Conservation (phyloP, 805 yeast genomes). For the Ogataea salicorniae region DNA sequence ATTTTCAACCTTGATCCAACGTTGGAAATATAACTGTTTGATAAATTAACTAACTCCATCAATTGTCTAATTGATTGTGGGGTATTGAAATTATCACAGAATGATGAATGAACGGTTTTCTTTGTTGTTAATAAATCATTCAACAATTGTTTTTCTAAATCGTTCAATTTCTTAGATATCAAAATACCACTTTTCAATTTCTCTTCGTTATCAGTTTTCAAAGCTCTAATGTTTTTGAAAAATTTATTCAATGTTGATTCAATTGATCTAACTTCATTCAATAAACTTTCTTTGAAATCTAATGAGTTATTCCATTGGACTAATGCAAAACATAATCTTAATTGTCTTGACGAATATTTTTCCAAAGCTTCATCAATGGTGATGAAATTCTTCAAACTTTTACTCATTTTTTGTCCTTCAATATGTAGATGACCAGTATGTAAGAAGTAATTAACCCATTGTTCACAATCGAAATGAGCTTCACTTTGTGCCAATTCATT, state of each 20-base stretch:
- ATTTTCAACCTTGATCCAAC: slow-evolving; percentile 48
- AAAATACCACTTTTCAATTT: slow-evolving; percentile 41
- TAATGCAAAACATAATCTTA: slow-evolving; percentile 85
- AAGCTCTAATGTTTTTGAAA: slow-evolving; percentile 82
- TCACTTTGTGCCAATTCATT: slow-evolving; percentile 97
- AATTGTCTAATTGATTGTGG: slow-evolving; percentile 66
- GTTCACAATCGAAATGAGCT: slow-evolving; percentile 81
- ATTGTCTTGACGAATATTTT: slow-evolving; percentile 69
- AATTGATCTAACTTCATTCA: slow-evolving; percentile 68
- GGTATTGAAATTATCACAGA: slow-evolving; percentile 84
- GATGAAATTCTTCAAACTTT: slow-evolving; percentile 89
- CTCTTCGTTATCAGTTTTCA: slow-evolving; percentile 60
- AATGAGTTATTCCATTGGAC: slow-evolving; percentile 90
- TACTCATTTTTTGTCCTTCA: slow-evolving; percentile 98
- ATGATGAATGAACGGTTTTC: slow-evolving; percentile 61
- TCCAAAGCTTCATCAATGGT: slow-evolving; percentile 86
- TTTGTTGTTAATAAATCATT: slow-evolving; percentile 43
- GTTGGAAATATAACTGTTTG: slow-evolving; percentile 69
- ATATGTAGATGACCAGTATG: slow-evolving; percentile 98
- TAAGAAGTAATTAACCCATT: slow-evolving; percentile 95
- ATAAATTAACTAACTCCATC: slow-evolving; percentile 60
- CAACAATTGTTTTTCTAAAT: slow-evolving; percentile 48
- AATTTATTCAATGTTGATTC: slow-evolving; percentile 77
- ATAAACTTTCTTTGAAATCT: slow-evolving; percentile 81
- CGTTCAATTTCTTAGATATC: slow-evolving; percentile 58